Conservation (phyloP, 805 yeast species). For the Metschnikowia proteae region DNA sequence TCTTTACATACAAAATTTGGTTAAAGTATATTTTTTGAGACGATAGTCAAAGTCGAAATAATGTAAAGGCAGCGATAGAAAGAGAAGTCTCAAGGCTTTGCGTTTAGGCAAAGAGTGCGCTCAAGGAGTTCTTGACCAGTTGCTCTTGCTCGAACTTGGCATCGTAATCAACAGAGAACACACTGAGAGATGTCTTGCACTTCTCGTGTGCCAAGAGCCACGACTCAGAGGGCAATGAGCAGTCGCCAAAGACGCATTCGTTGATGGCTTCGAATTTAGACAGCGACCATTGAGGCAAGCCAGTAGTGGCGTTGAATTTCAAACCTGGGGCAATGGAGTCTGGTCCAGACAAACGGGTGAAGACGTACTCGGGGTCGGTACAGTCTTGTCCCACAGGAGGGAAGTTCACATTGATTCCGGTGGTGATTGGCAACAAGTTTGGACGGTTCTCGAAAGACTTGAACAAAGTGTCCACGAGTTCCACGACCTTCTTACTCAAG, state of each 20-base stretch:
- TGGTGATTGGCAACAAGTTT: conserved; percentile 18
- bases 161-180: conserved; percentile 48
- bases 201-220: conserved; percentile 23
- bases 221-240: conserved; percentile 22
- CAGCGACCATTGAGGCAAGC: conserved; percentile 19
- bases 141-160: conserved; percentile 24
- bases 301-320: conserved; percentile 39
- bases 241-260: conserved; percentile 25
- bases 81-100: neutral
- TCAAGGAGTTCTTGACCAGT: conserved; percentile 15
- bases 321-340: conserved; percentile 30
- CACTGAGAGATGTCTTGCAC: conserved; percentile 44
- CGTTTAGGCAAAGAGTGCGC: conserved; percentile 9
- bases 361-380: conserved; percentile 39
- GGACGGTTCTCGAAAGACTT: conserved; percentile 15
- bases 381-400: conserved; percentile 30
- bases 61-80: neutral
- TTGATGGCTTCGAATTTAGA: conserved; percentile 35
- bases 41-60: neutral
- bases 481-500: conserved; percentile 24
- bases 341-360: conserved; percentile 45
- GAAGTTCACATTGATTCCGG: conserved; percentile 26
- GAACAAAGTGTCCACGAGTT: conserved; percentile 20
- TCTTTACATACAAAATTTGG: neutral
- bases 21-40: neutral